Base-by-base conservation (phyloP, 176 grass and related monocot genomes). In the Areca catechu region DNA sequence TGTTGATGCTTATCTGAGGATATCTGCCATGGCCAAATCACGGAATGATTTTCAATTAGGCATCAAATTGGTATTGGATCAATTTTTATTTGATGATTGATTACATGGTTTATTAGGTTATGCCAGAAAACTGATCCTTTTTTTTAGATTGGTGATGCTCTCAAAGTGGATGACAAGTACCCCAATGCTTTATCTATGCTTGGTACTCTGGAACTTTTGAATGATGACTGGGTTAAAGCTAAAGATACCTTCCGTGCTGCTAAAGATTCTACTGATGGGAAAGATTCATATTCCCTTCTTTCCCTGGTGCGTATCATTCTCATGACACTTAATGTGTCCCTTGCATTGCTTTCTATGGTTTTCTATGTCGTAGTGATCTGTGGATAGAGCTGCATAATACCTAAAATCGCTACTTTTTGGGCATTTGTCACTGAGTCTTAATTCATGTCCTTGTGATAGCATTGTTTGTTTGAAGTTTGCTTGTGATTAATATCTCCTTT, bases 91-190 rank as follows among this genome's bases (percentile, higher is more conserved):
- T 50, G 15, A 23, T 29, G 27, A 43, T 67, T 24, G 15, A 22
- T 61, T 43, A 43, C 34, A 14, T 43, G 34, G 23, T 17, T 65
- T 57, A 49, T 25, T 23, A 53, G 5, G 49, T 22, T 24, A 54
- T 20, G 17, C 68, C 20, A 54, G 12, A 62, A 74, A 28, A 54
- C 57, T 68, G 54, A 66, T 78, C 34, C 17, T 81, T 7, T 71
- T 24, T 77, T 73, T 4, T 57, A 95, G 89, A 76, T 90, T 55
- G 77, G 67, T 65, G 91, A 96, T 77, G 86, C 91, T 66, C 80
- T 96, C 43, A 96, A 90, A 85, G 85, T 90, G 67, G 86, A 96
- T 62, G 83, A 81, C 20, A 96, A 90, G 74, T 84, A 79, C 65
- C 71, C 86, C 48, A 80, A 96, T 81, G 86, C 83, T 22, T 57